These are phyloP conservation scores for Zalaria sp. DNA, from an alignment of 2,329 filamentous ascomycete genomes.

Conservation along the genomic window DNA sequence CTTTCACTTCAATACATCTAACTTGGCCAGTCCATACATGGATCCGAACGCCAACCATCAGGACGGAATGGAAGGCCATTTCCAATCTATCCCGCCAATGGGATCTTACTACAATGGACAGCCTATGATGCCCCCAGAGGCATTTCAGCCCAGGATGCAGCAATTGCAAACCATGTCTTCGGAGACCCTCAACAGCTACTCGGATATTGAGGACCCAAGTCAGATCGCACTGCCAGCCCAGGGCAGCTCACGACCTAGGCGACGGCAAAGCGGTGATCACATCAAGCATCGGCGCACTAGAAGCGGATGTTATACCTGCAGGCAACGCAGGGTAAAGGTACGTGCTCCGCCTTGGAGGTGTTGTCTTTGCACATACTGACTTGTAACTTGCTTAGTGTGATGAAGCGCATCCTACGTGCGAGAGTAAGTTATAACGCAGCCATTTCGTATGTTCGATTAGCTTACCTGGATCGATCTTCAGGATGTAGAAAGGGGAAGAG, in stretches of 20 bases:
- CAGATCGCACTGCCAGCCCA: slow-evolving; percentile 12
- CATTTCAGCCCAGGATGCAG: slow-evolving; percentile 12
- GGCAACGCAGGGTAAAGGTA: slow-evolving; percentile 71
- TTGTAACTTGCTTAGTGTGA: slow-evolving; percentile 52
- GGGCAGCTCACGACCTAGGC: slow-evolving; percentile 13
- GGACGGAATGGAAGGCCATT: slow-evolving; percentile 8
- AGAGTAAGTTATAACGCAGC: slow-evolving; percentile 35
- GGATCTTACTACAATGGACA: slow-evolving; percentile 16
- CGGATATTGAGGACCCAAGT: slow-evolving; percentile 16
- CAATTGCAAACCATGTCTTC: slow-evolving; percentile 17
- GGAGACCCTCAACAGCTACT: slow-evolving; percentile 17
- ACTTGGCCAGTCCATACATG: not conserved
- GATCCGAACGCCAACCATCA: slow-evolving; percentile 3
- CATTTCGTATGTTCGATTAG: not conserved
- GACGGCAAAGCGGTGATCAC: slow-evolving; percentile 39
- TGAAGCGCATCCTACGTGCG: slow-evolving; percentile 74
- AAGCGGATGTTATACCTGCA: slow-evolving; percentile 88
- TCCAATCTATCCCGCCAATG: slow-evolving; percentile 12
- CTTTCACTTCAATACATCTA: not conserved
- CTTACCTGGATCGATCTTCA: slow-evolving; percentile 12
- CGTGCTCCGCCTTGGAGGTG: not conserved
- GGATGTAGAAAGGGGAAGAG: slow-evolving; percentile 86
- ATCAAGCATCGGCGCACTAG: slow-evolving; percentile 88
- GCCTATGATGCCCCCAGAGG: slow-evolving; percentile 15
- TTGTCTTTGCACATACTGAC: no score